Percentiles rank a stretch among this genome's conserved stretches.
Conservation (phyloP, 1,284 basidiomycete species). For the Peniophora sp. region DNA sequence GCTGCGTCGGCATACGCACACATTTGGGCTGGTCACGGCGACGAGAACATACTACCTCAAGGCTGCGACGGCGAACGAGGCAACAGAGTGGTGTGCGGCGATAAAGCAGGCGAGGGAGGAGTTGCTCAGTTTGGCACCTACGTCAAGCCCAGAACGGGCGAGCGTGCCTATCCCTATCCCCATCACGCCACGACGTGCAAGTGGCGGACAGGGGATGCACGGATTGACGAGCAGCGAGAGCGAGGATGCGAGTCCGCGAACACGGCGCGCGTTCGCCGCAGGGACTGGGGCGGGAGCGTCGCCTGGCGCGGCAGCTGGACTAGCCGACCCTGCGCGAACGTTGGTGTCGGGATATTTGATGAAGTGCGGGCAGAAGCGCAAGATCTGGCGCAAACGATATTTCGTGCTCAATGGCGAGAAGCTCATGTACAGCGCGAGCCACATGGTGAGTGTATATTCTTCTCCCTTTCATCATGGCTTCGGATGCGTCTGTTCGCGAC, state of each 20-base stretch:
- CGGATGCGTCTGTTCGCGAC: conserved; percentile 4
- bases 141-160: conserved; percentile 41
- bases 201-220: conserved; percentile 21
- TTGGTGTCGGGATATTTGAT: conserved; percentile 89
- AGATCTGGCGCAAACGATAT: conserved; percentile 94
- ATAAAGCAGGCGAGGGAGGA: conserved; percentile 74
- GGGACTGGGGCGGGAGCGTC: conserved; percentile 14
- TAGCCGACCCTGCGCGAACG: conserved; percentile 59
- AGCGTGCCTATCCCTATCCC: conserved; percentile 36
- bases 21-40: conserved; percentile 90
- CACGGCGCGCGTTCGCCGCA: conserved; percentile 13
- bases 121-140: conserved; percentile 46
- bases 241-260: conserved; percentile 48
- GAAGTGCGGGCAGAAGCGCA: conserved; percentile 91
- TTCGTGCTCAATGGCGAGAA: conserved; percentile 80
- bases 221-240: conserved; percentile 67
- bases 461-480: no score
- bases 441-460: conserved; percentile 70
- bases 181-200: conserved; percentile 19
- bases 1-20: conserved; percentile 85
- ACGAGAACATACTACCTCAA: conserved; percentile 91
- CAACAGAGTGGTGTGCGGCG: conserved; percentile 78
- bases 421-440: conserved; percentile 76
- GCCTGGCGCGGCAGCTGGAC: conserved; percentile 14
- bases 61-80: conserved; percentile 65